Conservation (phyloP, 768 basidiomycete genomes). For the Termitomyces heimii region DNA sequence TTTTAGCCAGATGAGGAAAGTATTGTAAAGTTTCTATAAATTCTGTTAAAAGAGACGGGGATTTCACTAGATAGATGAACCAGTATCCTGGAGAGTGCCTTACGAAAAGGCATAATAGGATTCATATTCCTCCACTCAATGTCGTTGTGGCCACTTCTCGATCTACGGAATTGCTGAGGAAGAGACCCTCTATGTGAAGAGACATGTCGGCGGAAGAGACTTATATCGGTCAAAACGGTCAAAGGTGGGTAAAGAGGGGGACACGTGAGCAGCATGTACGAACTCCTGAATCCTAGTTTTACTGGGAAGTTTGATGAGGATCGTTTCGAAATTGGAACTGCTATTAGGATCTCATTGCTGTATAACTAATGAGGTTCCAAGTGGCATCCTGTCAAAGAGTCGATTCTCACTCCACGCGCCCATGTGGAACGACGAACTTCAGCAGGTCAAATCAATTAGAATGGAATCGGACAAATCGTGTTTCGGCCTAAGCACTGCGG, state of each 20-base stretch:
- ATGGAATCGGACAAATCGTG: background rate
- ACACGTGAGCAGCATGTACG: background rate
- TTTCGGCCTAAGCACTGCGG: slow-evolving; percentile 18
- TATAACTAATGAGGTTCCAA: slow-evolving; percentile 16
- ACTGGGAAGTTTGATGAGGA: background rate
- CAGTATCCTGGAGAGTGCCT: background rate
- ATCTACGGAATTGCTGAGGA: slow-evolving; percentile 8
- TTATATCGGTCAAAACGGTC: background rate
- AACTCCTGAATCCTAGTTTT: background rate
- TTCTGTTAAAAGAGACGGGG: slow-evolving; percentile 10
- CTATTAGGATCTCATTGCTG: background rate
- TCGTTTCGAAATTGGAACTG: background rate
- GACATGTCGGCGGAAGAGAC: background rate
- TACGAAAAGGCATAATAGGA: background rate
- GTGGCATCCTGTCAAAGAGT: slow-evolving; percentile 22
- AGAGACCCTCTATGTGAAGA: slow-evolving; percentile 7
- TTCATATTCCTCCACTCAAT: background rate
- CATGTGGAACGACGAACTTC: slow-evolving; percentile 7
- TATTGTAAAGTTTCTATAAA: slow-evolving; percentile 14
- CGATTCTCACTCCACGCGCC: slow-evolving; percentile 18
- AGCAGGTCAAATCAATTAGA: background rate
- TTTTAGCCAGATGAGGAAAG: slow-evolving; percentile 13
- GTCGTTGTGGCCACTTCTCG: slow-evolving; percentile 2
- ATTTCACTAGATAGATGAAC: slow-evolving; percentile 16
- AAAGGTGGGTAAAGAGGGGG: slow-evolving; percentile 1